Conservation (phyloP, 2,329 filamentous ascomycete species). For the Sphaceloma murrayae region DNA sequence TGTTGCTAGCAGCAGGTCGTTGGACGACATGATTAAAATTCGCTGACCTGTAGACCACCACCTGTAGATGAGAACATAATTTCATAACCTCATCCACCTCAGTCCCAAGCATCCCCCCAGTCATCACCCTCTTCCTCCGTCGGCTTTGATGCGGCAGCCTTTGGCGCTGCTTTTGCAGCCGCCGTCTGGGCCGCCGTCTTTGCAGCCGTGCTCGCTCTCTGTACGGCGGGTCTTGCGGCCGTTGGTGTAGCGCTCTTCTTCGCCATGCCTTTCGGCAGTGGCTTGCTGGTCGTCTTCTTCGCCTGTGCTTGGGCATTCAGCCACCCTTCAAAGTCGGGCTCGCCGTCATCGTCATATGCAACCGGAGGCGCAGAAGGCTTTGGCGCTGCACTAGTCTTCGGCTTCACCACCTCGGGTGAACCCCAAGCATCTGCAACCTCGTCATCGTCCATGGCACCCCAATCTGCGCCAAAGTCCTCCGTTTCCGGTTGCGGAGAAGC, state of each 20-base stretch:
- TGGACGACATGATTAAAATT: no score
- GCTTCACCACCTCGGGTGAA: conserved; percentile 38
- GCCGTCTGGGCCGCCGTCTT: conserved; percentile 22
- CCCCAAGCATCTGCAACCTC: conserved; percentile 40
- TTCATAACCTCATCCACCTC: conserved; percentile 8
- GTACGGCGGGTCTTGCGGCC: conserved; percentile 26
- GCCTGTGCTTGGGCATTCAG: conserved; percentile 72
- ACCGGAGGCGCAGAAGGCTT: conserved; percentile 22
- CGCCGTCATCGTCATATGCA: conserved; percentile 70
- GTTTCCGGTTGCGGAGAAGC: conserved; percentile 33
- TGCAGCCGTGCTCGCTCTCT: conserved; percentile 25
- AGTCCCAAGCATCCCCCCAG: conserved; percentile 33
- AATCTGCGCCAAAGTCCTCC: conserved; percentile 59
- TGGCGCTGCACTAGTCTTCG: conserved; percentile 23
- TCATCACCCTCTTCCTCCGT: conserved; percentile 33
- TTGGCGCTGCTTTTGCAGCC: conserved; percentile 24
- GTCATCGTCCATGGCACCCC: conserved; percentile 58
- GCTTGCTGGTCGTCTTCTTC: conserved; percentile 55
- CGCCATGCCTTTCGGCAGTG: conserved; percentile 71
- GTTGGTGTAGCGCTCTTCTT: conserved; percentile 44
- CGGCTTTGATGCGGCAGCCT: conserved; percentile 25
- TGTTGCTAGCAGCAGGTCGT: no score
- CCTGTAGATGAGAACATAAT: conserved; percentile 2
- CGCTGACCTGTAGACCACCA: no score
- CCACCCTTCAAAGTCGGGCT: conserved; percentile 96